Evolutionary conservation across 73 alveolate species (phyloP).

Genomic region (Uronychia setigera): DNA sequence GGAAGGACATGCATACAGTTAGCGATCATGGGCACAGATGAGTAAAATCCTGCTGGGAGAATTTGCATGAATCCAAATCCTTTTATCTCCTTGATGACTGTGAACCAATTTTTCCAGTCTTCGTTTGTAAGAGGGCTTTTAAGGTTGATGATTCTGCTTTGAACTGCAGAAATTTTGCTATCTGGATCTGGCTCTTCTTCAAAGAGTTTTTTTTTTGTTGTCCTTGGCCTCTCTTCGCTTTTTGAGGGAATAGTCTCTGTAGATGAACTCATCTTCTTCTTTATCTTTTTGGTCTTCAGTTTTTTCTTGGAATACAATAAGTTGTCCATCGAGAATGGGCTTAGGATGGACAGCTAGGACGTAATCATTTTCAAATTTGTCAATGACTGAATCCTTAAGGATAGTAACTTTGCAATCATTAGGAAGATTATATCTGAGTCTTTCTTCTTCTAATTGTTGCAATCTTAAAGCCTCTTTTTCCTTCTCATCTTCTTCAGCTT

Average conservation of each 20-base stretch:
- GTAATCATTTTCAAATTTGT: slow-evolving; percentile 27
- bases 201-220: neutral
- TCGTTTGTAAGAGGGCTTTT: slow-evolving; percentile 21
- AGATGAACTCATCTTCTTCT: slow-evolving; percentile 7
- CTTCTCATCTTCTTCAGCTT: slow-evolving; percentile 29
- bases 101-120: slow-evolving; percentile 56
- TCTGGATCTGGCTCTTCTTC: slow-evolving; percentile 11
- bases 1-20: slow-evolving; percentile 7
- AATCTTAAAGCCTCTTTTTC: slow-evolving; percentile 18
- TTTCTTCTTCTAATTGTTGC: slow-evolving; percentile 2
- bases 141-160: slow-evolving; percentile 22
- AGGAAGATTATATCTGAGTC: slow-evolving; percentile 38
- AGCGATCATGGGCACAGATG: slow-evolving; percentile 5
- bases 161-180: neutral
- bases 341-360: slow-evolving; percentile 44
- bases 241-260: slow-evolving; percentile 58
- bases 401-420: slow-evolving; percentile 21
- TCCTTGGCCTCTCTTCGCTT: slow-evolving; percentile 37
- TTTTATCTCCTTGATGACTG: slow-evolving; percentile 31
- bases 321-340: slow-evolving; percentile 52
- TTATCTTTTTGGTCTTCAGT: slow-evolving; percentile 38
- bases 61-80: slow-evolving; percentile 61
- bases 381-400: slow-evolving; percentile 22
- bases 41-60: slow-evolving; percentile 56
- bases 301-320: slow-evolving; percentile 30